Conservation (phyloP, 2,329 filamentous ascomycete genomes). For the Aaosphaeria pasadenensis region DNA sequence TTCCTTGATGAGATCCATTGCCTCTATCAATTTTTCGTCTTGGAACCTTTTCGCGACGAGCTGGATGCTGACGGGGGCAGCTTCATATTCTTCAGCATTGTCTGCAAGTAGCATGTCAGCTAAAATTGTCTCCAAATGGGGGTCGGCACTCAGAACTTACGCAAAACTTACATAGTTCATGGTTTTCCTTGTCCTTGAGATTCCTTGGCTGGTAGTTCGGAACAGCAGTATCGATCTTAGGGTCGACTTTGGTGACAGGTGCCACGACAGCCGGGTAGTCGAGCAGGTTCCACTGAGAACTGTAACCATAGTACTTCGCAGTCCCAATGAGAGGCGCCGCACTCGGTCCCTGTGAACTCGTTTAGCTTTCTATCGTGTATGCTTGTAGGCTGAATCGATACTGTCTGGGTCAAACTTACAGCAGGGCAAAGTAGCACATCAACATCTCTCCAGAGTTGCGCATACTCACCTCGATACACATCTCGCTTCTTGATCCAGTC, state of each 20-base stretch:
- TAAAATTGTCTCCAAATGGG: too few relatives aligned
- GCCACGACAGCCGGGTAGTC: conserved; percentile 64
- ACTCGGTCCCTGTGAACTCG: conserved; percentile 40
- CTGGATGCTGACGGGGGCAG: conserved; percentile 52
- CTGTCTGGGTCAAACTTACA: neutral
- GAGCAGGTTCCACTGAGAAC: conserved; percentile 63
- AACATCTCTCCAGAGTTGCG: conserved; percentile 37
- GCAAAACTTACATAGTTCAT: conserved; percentile 41
- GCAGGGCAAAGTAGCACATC: conserved; percentile 62
- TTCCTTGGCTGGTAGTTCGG: conserved; percentile 41
- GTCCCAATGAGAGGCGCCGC: conserved; percentile 49
- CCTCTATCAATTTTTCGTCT: conserved; percentile 51
- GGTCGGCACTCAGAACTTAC: too few relatives aligned
- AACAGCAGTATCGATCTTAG: conserved; percentile 37
- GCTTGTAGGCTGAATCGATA: too few relatives aligned
- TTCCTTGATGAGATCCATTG: conserved; percentile 31
- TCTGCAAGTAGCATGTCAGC: conserved; percentile 15
- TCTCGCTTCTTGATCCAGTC: conserved; percentile 37
- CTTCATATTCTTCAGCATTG: conserved; percentile 43
- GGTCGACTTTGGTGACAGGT: conserved; percentile 45
- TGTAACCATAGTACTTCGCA: conserved; percentile 61
- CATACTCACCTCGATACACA: conserved; percentile 39
- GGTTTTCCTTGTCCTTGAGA: conserved; percentile 46
- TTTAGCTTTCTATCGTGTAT: neutral
- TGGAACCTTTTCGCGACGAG: conserved; percentile 50